A percentile compares a stretch with the other conserved stretches of the same genome.
Conservation (phyloP, 1,284 basidiomycete genomes). For the Microbotryomycetes sp. region DNA sequence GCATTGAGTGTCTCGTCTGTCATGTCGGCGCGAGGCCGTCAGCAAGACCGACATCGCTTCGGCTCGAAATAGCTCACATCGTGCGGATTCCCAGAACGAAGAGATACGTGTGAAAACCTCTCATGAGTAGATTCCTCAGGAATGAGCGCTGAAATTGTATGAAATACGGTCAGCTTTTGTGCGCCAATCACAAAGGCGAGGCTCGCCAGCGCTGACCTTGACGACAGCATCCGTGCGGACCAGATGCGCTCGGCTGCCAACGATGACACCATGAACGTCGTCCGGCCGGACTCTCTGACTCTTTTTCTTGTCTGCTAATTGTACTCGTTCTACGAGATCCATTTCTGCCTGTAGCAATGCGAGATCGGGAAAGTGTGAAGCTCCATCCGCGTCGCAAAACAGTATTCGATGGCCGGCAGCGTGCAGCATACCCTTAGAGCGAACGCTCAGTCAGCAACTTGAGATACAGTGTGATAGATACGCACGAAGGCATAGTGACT, state of each 20-base stretch:
- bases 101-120: slow-evolving; percentile 75
- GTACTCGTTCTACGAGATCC: slow-evolving; percentile 50
- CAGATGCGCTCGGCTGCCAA: slow-evolving; percentile 81
- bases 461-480: not conserved
- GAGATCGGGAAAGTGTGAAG: slow-evolving; percentile 75
- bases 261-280: slow-evolving; percentile 61
- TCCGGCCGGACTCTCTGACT: slow-evolving; percentile 48
- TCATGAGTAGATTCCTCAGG: slow-evolving; percentile 85
- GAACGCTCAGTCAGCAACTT: not conserved
- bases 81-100: slow-evolving; percentile 76
- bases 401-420: slow-evolving; percentile 68
- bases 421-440: slow-evolving; percentile 59
- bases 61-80: too few relatives aligned
- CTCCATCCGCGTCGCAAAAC: slow-evolving; percentile 91
- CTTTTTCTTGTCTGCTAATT: not conserved
- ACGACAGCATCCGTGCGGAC: slow-evolving; percentile 89
- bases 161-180: not conserved
- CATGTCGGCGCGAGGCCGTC: not conserved
- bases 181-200: not conserved
- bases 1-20: slow-evolving; percentile 71
- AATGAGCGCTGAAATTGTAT: slow-evolving; percentile 59
- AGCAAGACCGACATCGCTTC: too few relatives aligned
- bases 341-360: slow-evolving; percentile 65
- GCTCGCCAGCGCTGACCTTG: slow-evolving; percentile 53
- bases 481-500: slow-evolving; percentile 20